Evolutionary conservation across 1,284 basidiomycete genomes (phyloP), one percentile per base, ranked within the genome.

Genomic region (Heterobasidion occidentale): DNA sequence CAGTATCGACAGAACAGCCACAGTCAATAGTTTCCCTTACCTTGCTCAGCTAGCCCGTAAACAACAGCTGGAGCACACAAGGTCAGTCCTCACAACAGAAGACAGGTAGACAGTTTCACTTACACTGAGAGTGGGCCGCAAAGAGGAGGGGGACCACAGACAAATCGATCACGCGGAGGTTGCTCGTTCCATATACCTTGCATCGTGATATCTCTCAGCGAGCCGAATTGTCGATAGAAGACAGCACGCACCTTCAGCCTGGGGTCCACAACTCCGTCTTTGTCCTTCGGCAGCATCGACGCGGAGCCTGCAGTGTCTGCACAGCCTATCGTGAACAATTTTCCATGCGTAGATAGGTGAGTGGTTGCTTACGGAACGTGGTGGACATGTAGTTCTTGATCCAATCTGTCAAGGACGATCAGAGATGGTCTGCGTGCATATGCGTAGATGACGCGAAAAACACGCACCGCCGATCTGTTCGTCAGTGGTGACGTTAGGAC

Each of bases 221-320:
- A 27, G 8, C 17, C 33, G 33, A 15, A 27, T 14, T 49, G 14
- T 27, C 47, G 4, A 47, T 27, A 5, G 47, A 35, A 35, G 6
- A 9, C 19, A 47, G n/a, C 14, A 34, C 53, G 6, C 34, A 46
- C 54, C 55, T 56, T 56, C 48, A 56, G 73, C 60, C 76, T 75
- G 9, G 74, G 66, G 67, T 77, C 77, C 42, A 83, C 80, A n/a
- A 83, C 85, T 57, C 85, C 86, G 36, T 79, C 78, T 56, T 77
- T 70, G 34, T 76, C 74, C 46, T 71, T 66, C 12, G 85, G 85
- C 42, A 86, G 71, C 84, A 87, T 86, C 0, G 83, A 77, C 55
- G 75, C 78, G 4, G 73, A 70, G 3, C 74, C 75, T 36, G 66
- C 60, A 1, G 70, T 70, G 58, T 78, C 73, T 74, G 51, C 27